phyloP scores from a whole-genome alignment of 2,329 filamentous ascomycete species.

The Paracamarosporium sp. region DNA sequence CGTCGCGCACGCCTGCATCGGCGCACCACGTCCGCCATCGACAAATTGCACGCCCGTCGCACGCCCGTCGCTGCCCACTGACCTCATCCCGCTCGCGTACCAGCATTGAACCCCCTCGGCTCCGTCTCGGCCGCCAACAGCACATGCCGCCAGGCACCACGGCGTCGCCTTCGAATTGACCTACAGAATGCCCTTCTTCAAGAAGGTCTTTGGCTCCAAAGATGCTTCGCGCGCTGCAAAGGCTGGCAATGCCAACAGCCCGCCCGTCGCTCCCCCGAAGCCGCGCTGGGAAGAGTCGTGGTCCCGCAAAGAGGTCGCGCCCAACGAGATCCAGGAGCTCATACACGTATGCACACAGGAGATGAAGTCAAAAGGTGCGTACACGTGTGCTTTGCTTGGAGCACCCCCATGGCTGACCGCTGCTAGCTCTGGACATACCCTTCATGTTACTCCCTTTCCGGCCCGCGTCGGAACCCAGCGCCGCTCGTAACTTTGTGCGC shows the following conservation, averaged over 20 bases:
- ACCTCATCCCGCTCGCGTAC: slow-evolving; percentile 15
- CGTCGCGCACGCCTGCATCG: neutral
- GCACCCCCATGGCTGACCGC: slow-evolving; percentile 23
- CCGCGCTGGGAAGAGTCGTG: slow-evolving; percentile 89
- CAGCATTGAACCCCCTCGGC: slow-evolving; percentile 16
- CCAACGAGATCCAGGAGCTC: slow-evolving; percentile 90
- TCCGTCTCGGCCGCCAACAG: slow-evolving; percentile 20
- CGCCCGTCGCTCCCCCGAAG: slow-evolving; percentile 61
- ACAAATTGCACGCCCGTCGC: slow-evolving; percentile 1
- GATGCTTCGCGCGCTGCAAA: slow-evolving; percentile 40
- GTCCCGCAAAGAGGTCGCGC: slow-evolving; percentile 79
- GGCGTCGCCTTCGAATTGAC: slow-evolving; percentile 23
- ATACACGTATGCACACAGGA: slow-evolving; percentile 85
- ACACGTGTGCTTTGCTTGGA: slow-evolving; percentile 1
- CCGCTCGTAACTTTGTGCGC: slow-evolving; percentile 88
- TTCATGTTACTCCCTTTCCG: slow-evolving; percentile 95
- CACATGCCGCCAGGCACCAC: slow-evolving; percentile 27
- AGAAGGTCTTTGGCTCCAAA: slow-evolving; percentile 47
- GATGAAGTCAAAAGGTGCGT: slow-evolving; percentile 88
- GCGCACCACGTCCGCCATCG: neutral
- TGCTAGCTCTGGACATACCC: slow-evolving; percentile 80
- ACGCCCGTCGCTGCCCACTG: slow-evolving; percentile 3
- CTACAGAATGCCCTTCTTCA: slow-evolving; percentile 46
- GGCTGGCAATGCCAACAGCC: slow-evolving; percentile 28
- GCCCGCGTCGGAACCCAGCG: slow-evolving; percentile 88